Evolutionary conservation across 148 eudicot species (phyloP), one percentile per base, ranked within the genome.

Genomic region (Spergularia bocconei): DNA sequence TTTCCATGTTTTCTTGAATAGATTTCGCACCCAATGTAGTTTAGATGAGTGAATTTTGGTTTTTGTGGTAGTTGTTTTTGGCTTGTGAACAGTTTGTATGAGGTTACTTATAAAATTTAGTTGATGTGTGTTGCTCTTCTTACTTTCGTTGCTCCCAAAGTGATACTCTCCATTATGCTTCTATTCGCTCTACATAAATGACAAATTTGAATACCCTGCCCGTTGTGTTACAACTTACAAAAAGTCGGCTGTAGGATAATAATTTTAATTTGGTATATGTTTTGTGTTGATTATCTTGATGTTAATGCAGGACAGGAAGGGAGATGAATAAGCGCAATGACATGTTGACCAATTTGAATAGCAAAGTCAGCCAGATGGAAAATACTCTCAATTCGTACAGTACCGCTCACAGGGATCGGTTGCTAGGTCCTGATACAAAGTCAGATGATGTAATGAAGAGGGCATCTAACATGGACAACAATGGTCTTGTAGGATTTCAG

Each of bases 301-400:
- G 21, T 63, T 69, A 63, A 29, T 77, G 56, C 84, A 84, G 87
- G 67, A 75, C 87, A 3, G 80, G 33, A 23, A 85, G 79, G 73
- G 87, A 85, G 79, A 79, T 85, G 74, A 85, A 79, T 71, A 82
- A 63, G 68, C 87, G 87, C 17, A 85, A 79, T 70, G 85, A 85
- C 70, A 67, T 82, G 87, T 66, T 82, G 70, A 9, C 81, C 23
- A 85, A 74, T 77, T 17, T 85, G 71, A 82, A 75, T 74, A 79
- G 81, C 33, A 85, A 79, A 79, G 81, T 77, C 66, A 77, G 77
- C 59, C 85, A 85, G 77, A 64, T 82, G 83, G 79, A 77, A 13
- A 73, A 73, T 63, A 79, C 81, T 52, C 74, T 85, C 57, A 85
- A 82, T 83, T 79, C 82, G 13, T 79, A 77, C 64, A 82, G 79